Conservation (phyloP, 2,329 filamentous ascomycete species). For the Pestalotiopsis fici region DNA sequence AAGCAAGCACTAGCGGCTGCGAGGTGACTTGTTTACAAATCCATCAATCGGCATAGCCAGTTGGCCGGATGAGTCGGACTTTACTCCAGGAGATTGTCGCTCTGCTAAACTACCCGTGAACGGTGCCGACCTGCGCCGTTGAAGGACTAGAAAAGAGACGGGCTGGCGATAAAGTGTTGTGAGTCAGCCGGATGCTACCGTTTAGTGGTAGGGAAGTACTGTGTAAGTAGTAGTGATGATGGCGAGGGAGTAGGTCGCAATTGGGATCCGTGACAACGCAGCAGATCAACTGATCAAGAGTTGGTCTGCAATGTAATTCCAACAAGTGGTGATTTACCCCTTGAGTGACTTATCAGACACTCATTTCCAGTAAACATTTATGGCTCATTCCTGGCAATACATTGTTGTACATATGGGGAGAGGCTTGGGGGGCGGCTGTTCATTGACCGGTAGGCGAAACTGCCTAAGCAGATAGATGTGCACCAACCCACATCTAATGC, state of each 20-base stretch:
- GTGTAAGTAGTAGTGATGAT: no score
- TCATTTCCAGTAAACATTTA: not conserved
- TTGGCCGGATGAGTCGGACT: not conserved
- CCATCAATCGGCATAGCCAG: not conserved
- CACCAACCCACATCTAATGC: not conserved
- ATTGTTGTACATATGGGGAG: not conserved
- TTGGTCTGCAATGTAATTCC: not conserved
- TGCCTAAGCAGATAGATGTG: not conserved
- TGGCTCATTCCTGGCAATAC: not conserved
- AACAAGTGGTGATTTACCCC: not conserved
- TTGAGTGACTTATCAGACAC: not conserved
- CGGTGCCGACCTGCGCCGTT: not conserved
- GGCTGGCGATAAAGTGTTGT: not conserved
- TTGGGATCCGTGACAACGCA: not conserved
- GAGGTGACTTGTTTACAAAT: not conserved
- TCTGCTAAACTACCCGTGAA: not conserved
- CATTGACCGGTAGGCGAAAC: not conserved
- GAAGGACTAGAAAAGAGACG: not conserved
- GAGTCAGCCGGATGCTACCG: not conserved
- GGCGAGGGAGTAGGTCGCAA: not conserved
- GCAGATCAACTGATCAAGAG: not conserved
- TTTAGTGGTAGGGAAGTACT: no score
- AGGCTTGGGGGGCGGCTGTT: not conserved
- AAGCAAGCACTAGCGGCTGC: not conserved
- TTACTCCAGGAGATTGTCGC: not conserved